Base-by-base conservation (phyloP, 1,284 basidiomycete species). In the Polyporus tsugae region DNA sequence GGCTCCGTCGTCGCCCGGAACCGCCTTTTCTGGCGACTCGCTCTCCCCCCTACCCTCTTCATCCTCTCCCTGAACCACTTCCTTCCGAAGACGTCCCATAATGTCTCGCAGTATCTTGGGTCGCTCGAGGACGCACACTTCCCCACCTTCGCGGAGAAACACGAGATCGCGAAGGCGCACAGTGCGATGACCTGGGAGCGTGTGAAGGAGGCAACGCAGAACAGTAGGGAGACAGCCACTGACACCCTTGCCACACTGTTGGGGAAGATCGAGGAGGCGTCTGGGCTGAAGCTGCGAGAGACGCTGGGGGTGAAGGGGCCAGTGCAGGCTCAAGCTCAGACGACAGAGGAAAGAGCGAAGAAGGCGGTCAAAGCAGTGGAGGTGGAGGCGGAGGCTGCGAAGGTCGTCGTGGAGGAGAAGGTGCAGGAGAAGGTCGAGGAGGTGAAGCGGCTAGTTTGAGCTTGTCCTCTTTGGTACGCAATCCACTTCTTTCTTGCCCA, bases 1-100 rank as follows among this genome's bases (percentile, higher is more conserved):
- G 94, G 93, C 1, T 95, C 94, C 66, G 91, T 98, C 74, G 79
- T 98, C 66, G 89, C 93, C 0, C 91, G 96, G 49, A 92, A 91
- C 71, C 91, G 96, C 46, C 81, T 95, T 67, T 85, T 89, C 41
- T 81, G 88, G 17, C 91, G 95, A 42, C 76, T 92, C 67, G 72
- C 91, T 44, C 83, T 95, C 11, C 95, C 95, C 0, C 92, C 95
- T 0, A 71, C 87, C 19, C 86, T 95, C 75, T 81, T 95, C 73
- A 69, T 90, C 66, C 79, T 87, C 64, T 89, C 94, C 42, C 82
- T 90, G 67, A 83, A 88, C 70, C 90, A 95, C 80, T 95, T 95
- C 87, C 87, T 96, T 44, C 95, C 95, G 7, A 85, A 90, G 76
- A 94, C 94, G 6, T 86, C 91, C 2, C 76, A 82, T 67, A 95